phyloP scores from a whole-genome alignment of 352 stramenopile genomes.

The Elongisporangium anandrum region DNA sequence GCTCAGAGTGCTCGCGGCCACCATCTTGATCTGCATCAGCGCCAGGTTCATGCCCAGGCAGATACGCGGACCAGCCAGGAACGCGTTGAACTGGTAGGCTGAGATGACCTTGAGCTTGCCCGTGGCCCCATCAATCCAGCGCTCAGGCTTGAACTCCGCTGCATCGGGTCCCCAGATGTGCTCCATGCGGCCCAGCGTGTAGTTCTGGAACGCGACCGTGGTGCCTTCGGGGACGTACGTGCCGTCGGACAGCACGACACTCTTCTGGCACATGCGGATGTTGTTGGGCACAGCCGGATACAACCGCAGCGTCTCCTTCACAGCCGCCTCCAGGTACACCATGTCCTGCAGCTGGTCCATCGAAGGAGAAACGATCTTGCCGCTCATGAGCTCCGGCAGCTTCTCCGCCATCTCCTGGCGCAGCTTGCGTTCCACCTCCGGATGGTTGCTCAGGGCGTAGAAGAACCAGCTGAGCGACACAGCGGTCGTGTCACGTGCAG shows the following conservation, averaged over 20 bases:
- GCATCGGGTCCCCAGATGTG: conserved; percentile 44
- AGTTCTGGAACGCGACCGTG: conserved; percentile 40
- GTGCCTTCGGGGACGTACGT: conserved; percentile 38
- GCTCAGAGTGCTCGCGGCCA: conserved; percentile 44
- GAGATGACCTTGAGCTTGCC: conserved; percentile 20
- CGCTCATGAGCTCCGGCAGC: conserved; percentile 19
- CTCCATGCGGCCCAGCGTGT: conserved; percentile 30
- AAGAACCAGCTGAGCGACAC: conserved; percentile 55
- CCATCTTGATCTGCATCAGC: conserved; percentile 55
- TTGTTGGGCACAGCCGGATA: conserved; percentile 65
- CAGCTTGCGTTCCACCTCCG: conserved; percentile 36
- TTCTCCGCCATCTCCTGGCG: conserved; percentile 32
- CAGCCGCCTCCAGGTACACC: conserved; percentile 41
- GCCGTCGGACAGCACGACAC: conserved; percentile 56
- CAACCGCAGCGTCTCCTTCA: conserved; percentile 63
- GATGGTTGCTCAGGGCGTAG: conserved; percentile 68
- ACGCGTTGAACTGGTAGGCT: conserved; percentile 42
- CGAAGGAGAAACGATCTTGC: conserved; percentile 17
- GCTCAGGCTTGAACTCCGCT: conserved; percentile 38
- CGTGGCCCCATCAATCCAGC: conserved; percentile 28
- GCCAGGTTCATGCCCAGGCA: conserved; percentile 50
- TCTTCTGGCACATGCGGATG: conserved; percentile 33
- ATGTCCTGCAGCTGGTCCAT: conserved; percentile 40
- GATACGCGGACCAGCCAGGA: conserved; percentile 42
- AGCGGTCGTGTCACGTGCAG: conserved; percentile 61